phyloP scores from a whole-genome alignment of 106 monocot species.

The Apostasia shenzhenica region DNA sequence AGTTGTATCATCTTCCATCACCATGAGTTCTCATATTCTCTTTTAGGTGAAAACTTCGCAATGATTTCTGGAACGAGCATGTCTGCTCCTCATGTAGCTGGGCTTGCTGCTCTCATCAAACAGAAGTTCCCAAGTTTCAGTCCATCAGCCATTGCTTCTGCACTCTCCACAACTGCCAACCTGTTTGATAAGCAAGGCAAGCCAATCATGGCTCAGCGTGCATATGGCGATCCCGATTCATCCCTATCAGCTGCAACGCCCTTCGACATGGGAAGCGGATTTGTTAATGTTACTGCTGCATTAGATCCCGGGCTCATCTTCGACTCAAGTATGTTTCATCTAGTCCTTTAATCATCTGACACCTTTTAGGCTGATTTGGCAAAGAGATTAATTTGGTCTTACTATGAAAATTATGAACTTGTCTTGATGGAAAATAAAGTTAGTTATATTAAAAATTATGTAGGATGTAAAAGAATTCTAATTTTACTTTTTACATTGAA shows the following conservation, averaged over 20 bases:
- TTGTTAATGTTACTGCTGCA: constrained; percentile 89
- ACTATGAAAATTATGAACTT: no score
- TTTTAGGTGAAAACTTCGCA: constrained; percentile 83
- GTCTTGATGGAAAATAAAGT: no score
- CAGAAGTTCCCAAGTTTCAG: constrained; percentile 84
- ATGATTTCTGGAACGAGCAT: constrained; percentile 98
- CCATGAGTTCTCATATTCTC: neutral
- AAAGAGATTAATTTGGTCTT: no score
- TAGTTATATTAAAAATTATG: no score
- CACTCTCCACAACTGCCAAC: constrained; percentile 75
- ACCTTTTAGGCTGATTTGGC: no score
- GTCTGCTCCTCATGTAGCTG: constrained; percentile 97
- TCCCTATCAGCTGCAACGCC: constrained; percentile 79
- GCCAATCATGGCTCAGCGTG: constrained; percentile 80
- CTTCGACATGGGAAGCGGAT: constrained; percentile 97
- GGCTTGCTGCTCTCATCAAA: constrained; percentile 87
- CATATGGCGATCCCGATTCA: constrained; percentile 62
- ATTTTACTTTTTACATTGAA: no score
- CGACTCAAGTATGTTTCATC: constrained; percentile 49
- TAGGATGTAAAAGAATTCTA: no score
- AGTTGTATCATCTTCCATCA: no score
- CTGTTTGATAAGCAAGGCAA: constrained; percentile 68
- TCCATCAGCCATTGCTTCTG: constrained; percentile 80
- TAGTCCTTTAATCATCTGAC: no score
- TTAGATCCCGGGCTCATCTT: constrained; percentile 87